Percentiles rank a stretch among this genome's conserved stretches.
Evolutionary conservation across 805 yeast species (phyloP).

Genomic region (Scheffersomyces lignosus): DNA sequence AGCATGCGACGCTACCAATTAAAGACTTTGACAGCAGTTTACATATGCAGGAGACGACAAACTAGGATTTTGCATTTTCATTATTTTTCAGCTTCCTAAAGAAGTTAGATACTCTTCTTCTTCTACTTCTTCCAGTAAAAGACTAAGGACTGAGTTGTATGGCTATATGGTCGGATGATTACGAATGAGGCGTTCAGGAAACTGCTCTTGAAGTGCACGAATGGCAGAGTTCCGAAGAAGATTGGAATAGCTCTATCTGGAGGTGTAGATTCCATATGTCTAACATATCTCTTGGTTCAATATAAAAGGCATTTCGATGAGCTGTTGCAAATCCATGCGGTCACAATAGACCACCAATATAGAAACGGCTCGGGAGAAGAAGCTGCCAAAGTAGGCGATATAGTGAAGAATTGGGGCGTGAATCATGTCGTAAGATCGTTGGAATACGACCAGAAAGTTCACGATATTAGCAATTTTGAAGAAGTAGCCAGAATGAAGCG

Average conservation of each 20-base stretch:
- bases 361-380: conserved; percentile 51
- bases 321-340: conserved; percentile 44
- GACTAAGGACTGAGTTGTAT: no score
- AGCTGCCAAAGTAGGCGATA: conserved; percentile 41
- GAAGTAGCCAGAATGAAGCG: conserved; percentile 58
- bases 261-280: conserved; percentile 79
- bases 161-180: no score
- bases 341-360: conserved; percentile 66
- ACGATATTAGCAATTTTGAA: conserved; percentile 47
- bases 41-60: no score
- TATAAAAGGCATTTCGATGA: conserved; percentile 29
- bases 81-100: no score
- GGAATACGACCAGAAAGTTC: conserved; percentile 25
- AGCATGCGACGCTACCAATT: no score
- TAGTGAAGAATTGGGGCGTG: conserved; percentile 34
- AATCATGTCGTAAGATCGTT: conserved; percentile 30
- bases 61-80: no score
- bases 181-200: not conserved
- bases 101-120: no score
- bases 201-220: conserved; percentile 6
- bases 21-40: no score
- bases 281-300: conserved; percentile 49
- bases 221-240: conserved; percentile 21
- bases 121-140: no score
- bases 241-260: conserved; percentile 70